A percentile compares a stretch with the other conserved stretches of the same genome.
Conservation (phyloP, 768 basidiomycete species). For the Trametes elegans region DNA sequence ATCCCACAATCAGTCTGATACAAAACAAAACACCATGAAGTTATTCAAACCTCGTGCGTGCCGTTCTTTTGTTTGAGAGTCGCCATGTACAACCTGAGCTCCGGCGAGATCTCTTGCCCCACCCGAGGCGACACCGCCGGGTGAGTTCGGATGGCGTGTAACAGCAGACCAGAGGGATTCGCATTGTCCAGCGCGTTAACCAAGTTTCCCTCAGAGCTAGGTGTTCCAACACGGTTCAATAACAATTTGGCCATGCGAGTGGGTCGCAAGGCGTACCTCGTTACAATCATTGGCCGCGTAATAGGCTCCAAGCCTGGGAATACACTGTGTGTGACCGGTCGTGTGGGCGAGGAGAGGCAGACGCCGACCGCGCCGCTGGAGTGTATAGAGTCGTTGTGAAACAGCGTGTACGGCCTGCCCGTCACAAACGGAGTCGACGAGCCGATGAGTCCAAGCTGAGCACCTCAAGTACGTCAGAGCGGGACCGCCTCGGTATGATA, state of each 20-base stretch:
- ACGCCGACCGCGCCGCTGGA: slow-evolving; percentile 72
- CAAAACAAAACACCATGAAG: background rate
- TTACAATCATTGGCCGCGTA: slow-evolving; percentile 46
- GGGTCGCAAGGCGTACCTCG: slow-evolving; percentile 39
- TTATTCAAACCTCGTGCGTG: slow-evolving; percentile 6
- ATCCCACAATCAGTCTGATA: slow-evolving; percentile 2
- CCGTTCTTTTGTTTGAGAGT: slow-evolving; percentile 29
- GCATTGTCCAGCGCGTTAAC: slow-evolving; percentile 52
- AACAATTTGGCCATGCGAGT: background rate
- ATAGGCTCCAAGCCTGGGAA: slow-evolving; percentile 45
- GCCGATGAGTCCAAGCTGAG: slow-evolving; percentile 60
- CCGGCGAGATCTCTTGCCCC: slow-evolving; percentile 38
- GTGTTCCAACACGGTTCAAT: too few species aligned
- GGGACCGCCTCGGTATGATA: background rate
- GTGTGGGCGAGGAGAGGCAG: slow-evolving; percentile 16
- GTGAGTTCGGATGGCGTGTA: slow-evolving; percentile 46
- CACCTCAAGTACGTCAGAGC: background rate
- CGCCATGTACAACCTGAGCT: slow-evolving; percentile 58
- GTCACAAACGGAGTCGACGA: slow-evolving; percentile 80
- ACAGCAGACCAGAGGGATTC: slow-evolving; percentile 62
- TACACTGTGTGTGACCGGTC: slow-evolving; percentile 22
- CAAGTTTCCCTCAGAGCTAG: slow-evolving; percentile 74
- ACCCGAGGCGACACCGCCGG: slow-evolving; percentile 16
- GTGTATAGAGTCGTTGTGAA: slow-evolving; percentile 51
- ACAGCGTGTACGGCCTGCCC: slow-evolving; percentile 69